Evolutionary conservation across 2,329 filamentous ascomycete genomes (phyloP).

Genomic region (Tolypocladium album): DNA sequence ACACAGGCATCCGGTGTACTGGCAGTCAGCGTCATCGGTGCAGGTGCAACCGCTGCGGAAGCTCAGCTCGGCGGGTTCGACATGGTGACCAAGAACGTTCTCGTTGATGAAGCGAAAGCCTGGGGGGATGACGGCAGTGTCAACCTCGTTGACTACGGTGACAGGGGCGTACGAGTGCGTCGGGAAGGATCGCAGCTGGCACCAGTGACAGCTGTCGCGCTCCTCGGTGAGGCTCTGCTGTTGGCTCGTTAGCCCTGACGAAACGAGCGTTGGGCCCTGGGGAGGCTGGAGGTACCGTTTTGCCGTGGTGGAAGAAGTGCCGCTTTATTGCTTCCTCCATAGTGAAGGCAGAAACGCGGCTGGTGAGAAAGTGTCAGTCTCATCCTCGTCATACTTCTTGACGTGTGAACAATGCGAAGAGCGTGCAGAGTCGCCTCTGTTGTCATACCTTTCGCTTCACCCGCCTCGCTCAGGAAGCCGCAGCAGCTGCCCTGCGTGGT

Average conservation of each 20-base stretch:
- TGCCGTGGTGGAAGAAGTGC: conserved; percentile 41
- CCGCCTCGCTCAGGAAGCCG: too few relatives aligned
- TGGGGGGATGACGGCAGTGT: conserved; percentile 43
- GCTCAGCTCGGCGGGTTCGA: conserved; percentile 46
- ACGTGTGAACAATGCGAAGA: too few relatives aligned
- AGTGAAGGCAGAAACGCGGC: background rate
- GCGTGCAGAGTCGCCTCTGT: background rate
- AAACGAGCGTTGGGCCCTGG: background rate
- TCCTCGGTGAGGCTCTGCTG: conserved; percentile 25
- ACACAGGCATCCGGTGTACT: conserved; percentile 58
- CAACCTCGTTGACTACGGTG: conserved; percentile 53
- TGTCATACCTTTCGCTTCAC: background rate
- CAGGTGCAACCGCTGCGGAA: conserved; percentile 65
- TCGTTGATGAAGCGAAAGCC: conserved; percentile 59
- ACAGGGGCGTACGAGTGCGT: conserved; percentile 41
- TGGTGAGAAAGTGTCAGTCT: background rate
- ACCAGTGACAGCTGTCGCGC: conserved; percentile 44
- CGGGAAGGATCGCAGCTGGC: conserved; percentile 45
- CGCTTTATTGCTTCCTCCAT: conserved; percentile 35
- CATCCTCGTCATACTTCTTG: background rate
- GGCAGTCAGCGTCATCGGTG: conserved; percentile 48
- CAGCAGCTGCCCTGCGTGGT: background rate
- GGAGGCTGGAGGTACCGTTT: too few relatives aligned
- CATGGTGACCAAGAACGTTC: conserved; percentile 48
- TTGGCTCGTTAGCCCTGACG: background rate